Conservation (phyloP, 176 grass and related monocot genomes). For the Rhynchospora breviuscula region DNA sequence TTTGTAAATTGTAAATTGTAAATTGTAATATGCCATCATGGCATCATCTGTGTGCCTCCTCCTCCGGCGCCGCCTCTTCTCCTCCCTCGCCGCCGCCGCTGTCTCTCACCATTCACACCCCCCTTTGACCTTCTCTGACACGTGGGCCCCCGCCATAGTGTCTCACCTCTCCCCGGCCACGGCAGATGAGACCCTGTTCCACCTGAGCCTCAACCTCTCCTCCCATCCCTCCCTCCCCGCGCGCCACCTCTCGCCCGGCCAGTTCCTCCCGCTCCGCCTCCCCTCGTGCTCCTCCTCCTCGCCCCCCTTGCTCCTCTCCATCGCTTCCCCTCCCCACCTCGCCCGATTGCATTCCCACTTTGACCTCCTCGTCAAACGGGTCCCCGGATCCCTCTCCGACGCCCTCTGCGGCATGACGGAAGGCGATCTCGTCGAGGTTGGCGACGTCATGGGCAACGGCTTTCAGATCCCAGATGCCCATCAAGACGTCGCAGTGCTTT, state of each 20-base stretch:
- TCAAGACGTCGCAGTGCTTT: slow-evolving; percentile 26
- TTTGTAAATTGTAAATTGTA: too few relatives aligned
- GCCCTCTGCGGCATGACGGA: slow-evolving; percentile 44
- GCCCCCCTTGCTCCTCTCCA: slow-evolving; percentile 63
- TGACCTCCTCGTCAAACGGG: slow-evolving; percentile 70
- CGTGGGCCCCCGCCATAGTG: slow-evolving; percentile 49
- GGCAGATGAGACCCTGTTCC: slow-evolving; percentile 51
- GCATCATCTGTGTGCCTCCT: too few relatives aligned
- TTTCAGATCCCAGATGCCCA: slow-evolving; percentile 32
- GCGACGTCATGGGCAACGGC: slow-evolving; percentile 66
- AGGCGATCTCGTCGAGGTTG: slow-evolving; percentile 69
- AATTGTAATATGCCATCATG: too few relatives aligned
- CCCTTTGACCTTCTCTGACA: slow-evolving; percentile 19
- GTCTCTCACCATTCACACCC: slow-evolving; percentile 24
- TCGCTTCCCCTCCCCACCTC: slow-evolving; percentile 50
- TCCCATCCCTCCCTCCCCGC: slow-evolving; percentile 38
- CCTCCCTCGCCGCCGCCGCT: slow-evolving; percentile 40
- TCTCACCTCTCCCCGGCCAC: slow-evolving; percentile 41
- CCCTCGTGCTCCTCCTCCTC: slow-evolving; percentile 31
- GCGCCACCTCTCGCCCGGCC: slow-evolving; percentile 39
- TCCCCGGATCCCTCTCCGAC: slow-evolving; percentile 54
- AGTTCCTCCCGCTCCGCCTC: slow-evolving; percentile 72
- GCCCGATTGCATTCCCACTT: slow-evolving; percentile 10
- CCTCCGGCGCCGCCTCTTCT: slow-evolving; percentile 36
- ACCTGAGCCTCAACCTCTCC: slow-evolving; percentile 55